These are phyloP conservation scores for Globisporangium nunn DNA, from an alignment of 352 stramenopile genomes.

Conservation along the genomic window DNA sequence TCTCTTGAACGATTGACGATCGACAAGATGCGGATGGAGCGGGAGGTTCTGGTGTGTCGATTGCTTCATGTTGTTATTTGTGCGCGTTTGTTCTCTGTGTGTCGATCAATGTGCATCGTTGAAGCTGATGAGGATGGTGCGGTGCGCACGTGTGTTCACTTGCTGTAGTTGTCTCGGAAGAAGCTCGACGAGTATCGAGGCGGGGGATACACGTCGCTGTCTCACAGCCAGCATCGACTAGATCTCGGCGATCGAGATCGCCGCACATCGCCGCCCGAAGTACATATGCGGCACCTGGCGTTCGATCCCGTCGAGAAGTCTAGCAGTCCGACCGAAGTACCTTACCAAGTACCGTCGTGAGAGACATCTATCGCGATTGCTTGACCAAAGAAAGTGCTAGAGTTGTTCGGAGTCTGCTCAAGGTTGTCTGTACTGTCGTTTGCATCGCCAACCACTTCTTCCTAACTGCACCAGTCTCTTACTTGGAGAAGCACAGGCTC, in stretches of 20 bases:
- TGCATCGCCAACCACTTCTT: too few species aligned
- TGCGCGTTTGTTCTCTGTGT: too few species aligned
- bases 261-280: background rate
- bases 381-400: background rate
- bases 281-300: slow-evolving; percentile 13
- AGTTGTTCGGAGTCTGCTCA: too few species aligned
- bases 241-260: slow-evolving; percentile 6
- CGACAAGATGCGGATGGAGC: slow-evolving; percentile 57
- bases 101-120: background rate
- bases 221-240: slow-evolving; percentile 8
- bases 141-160: too few species aligned
- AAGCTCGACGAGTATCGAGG: slow-evolving; percentile 55
- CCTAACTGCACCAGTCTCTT: background rate
- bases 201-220: slow-evolving; percentile 24
- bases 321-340: slow-evolving; percentile 6
- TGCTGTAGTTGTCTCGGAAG: slow-evolving; percentile 31
- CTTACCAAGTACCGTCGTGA: slow-evolving; percentile 28
- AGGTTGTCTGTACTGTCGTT: background rate
- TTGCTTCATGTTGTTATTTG: background rate
- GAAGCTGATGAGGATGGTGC: background rate
- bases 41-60: slow-evolving; percentile 36
- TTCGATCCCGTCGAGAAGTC: slow-evolving; percentile 20
- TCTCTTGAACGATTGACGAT: slow-evolving; percentile 50
- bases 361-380: background rate
- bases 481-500: slow-evolving; percentile 75